Base-by-base conservation (phyloP, 1,284 basidiomycete species). In the Cystobasidium sp. region DNA sequence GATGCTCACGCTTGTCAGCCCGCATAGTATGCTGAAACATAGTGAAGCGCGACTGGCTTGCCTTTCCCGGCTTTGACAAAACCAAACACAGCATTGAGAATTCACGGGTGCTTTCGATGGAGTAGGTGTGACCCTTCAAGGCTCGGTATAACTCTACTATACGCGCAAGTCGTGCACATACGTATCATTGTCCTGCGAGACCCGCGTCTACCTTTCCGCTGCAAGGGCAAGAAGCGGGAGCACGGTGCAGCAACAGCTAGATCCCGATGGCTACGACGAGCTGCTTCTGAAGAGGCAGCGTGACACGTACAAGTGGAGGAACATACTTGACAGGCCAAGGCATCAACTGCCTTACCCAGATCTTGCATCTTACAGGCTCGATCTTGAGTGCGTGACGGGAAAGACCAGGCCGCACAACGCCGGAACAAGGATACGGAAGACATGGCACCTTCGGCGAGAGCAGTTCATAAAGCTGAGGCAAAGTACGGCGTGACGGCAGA, bases 401-500 rank as follows among this genome's bases (percentile, higher is more conserved):
- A 63, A 49, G 44, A 12, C n/a, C 16, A 55, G 53, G 12, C n/a
- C 1, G 18, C 43, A 63, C 44, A 6, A 62, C 10, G 7, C 14
- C 41, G 59, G 6, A 31, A 62, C 8, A 10, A 6, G 12, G 9
- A 8, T 8, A 43, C 22, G 44, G 14, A 46, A 62, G 56, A 39
- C 5, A 73, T 73, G 70, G 70, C 70, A 20, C 70, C 70, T 37
- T 73, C 70, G 58, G 63, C 62, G 22, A 49, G 70, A 46, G 52
- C 62, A n/a, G 70, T 73, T 18, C 70, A 73, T 31, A 73, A 73
- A 46, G 70, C 70, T 8, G 70, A 73, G 49, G 70, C 63, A 8
- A 73, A 73, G 63, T 73, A 73, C 49, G 70, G 70, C 44, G 70
- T 73, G 18, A 66, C 70, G 24, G 63, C 70, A 46, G 70, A 73